Evolutionary conservation across 768 basidiomycete genomes (phyloP).

Genomic region (Heimioporus sp.): DNA sequence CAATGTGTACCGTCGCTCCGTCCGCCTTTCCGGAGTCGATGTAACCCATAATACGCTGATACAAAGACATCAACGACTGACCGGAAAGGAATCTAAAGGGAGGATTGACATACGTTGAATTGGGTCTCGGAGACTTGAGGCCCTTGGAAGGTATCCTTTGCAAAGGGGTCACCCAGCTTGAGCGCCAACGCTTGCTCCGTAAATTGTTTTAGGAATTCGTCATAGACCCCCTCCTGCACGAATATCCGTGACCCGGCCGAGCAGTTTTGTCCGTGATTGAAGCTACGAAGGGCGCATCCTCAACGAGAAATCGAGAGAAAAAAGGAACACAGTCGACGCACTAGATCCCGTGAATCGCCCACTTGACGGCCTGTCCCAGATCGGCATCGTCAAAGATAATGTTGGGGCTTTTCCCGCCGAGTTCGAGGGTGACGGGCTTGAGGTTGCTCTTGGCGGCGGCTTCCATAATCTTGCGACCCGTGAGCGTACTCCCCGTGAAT

Average conservation of each 20-base stretch:
- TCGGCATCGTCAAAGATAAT: slow-evolving; percentile 52
- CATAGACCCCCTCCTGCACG: slow-evolving; percentile 78
- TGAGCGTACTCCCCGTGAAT: slow-evolving; percentile 83
- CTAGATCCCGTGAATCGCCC: slow-evolving; percentile 74
- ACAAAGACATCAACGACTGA: not conserved
- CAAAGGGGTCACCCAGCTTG: slow-evolving; percentile 74
- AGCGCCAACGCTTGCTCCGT: slow-evolving; percentile 50
- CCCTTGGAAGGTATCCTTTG: slow-evolving; percentile 58
- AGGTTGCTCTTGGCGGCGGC: slow-evolving; percentile 79
- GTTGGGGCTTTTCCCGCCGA: slow-evolving; percentile 51
- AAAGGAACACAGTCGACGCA: slow-evolving; percentile 32
- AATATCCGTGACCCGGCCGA: slow-evolving; percentile 80
- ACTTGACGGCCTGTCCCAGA: slow-evolving; percentile 57
- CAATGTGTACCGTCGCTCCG: slow-evolving; percentile 65
- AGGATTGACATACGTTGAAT: slow-evolving; percentile 51
- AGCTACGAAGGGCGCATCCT: slow-evolving; percentile 36
- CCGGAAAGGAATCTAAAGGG: not conserved
- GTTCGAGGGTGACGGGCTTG: slow-evolving; percentile 65
- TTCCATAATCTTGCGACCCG: slow-evolving; percentile 78
- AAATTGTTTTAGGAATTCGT: slow-evolving; percentile 65
- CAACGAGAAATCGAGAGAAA: not conserved
- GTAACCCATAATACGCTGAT: slow-evolving; percentile 71
- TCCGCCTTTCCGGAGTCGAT: slow-evolving; percentile 71
- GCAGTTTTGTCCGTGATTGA: slow-evolving; percentile 77
- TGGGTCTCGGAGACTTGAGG: slow-evolving; percentile 78